Evolutionary conservation across 2,329 filamentous ascomycete species (phyloP).

Genomic region (Amphichorda felina): DNA sequence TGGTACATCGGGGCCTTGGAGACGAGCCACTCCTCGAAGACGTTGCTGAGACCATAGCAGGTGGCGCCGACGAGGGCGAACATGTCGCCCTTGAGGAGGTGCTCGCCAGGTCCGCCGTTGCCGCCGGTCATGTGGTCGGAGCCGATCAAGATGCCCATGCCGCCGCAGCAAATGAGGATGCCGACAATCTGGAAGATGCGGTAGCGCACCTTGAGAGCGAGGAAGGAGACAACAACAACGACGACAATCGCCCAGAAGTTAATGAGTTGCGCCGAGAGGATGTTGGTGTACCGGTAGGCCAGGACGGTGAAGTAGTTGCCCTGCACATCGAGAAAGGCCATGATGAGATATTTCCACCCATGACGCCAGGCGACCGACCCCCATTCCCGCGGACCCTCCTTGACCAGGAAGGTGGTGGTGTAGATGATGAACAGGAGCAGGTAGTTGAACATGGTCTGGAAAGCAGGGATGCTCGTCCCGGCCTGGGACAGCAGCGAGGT

Average conservation of each 20-base stretch:
- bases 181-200: conserved; percentile 74
- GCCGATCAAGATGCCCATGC: conserved; percentile 75
- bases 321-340: conserved; percentile 87
- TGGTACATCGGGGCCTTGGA: conserved; percentile 80
- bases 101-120: conserved; percentile 54
- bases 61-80: conserved; percentile 84
- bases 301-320: conserved; percentile 98
- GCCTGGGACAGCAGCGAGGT: conserved; percentile 55
- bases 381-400: conserved; percentile 67
- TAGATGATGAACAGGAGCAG: conserved; percentile 73
- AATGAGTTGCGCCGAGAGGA: conserved; percentile 86
- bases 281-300: conserved; percentile 85
- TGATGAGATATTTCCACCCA: conserved; percentile 89
- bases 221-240: conserved; percentile 75
- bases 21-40: conserved; percentile 90
- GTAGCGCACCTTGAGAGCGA: conserved; percentile 80
- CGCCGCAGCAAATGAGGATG: conserved; percentile 83
- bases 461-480: conserved; percentile 77
- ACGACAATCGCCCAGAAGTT: conserved; percentile 98
- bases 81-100: conserved; percentile 81
- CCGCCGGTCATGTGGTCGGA: conserved; percentile 74
- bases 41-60: conserved; percentile 84
- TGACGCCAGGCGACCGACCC: conserved; percentile 49
- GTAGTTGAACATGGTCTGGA: conserved; percentile 96
- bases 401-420: conserved; percentile 65